Conservation (phyloP, 805 yeast genomes). For the Suhomyces xylopsoci region DNA sequence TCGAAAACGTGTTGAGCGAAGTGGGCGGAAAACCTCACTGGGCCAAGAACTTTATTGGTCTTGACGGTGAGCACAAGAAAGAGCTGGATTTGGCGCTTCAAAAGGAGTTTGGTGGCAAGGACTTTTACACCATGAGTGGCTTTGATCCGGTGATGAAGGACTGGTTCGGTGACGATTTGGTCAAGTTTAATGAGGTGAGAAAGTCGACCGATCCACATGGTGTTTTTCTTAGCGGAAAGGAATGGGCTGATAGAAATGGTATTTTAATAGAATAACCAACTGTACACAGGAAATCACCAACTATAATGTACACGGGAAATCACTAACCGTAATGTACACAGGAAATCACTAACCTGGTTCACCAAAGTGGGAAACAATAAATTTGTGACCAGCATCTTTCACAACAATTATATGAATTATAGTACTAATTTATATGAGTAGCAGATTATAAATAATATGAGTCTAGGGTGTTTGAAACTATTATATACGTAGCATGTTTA, state of each 20-base stretch:
- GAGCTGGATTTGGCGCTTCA: conserved; percentile 39
- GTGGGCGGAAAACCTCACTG: conserved; percentile 96
- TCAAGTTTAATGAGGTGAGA: conserved; percentile 60
- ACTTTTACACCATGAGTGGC: conserved; percentile 74
- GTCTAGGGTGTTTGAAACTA: too few species aligned
- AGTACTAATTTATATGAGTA: too few species aligned
- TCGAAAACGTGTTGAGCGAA: conserved; percentile 71
- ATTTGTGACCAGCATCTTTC: too few species aligned
- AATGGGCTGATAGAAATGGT: conserved; percentile 85
- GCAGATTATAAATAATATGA: too few species aligned
- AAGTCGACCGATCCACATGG: conserved; percentile 74
- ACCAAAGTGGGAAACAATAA: too few species aligned
- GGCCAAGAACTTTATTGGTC: conserved; percentile 92
- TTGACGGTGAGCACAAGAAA: conserved; percentile 34
- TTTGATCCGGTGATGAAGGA: conserved; percentile 62
- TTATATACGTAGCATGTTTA: too few species aligned
- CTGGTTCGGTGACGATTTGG: conserved; percentile 78
- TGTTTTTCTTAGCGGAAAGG: conserved; percentile 70
- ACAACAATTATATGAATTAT: too few species aligned
- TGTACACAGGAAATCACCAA: too few species aligned
- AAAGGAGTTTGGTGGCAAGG: conserved; percentile 41
- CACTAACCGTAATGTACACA: too few species aligned
- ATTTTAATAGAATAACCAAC: conserved; percentile 29
- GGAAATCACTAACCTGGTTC: too few species aligned
- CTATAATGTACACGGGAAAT: too few species aligned